Evolutionary conservation across 495 filamentous ascomycete species (phyloP), one percentile per base, ranked within the genome.

Genomic region (Staphylotrichum longicolle): DNA sequence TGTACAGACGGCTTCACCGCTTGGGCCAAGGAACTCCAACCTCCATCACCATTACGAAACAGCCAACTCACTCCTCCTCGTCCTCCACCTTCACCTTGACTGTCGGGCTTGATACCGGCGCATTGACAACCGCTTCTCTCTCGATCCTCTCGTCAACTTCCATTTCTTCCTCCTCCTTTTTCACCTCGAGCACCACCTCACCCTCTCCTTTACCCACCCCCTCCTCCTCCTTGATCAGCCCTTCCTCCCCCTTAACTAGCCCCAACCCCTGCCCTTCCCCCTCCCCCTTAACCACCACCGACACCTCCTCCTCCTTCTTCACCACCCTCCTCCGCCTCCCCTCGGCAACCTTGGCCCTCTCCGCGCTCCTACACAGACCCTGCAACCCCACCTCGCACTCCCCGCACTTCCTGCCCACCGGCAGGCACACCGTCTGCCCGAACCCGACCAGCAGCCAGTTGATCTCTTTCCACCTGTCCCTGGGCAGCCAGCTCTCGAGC

Each of bases 401-500:
- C 40, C 89, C 91, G 71, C 93, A 97, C 57, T 81, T 83, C 42
- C 88, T 77, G 2, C 88, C 89, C 2, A 95, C 86, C 2, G 93
- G 91, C 63, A 91, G 71, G 75, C 94, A 96, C 5, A 93, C 85
- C 8, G 86, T 73, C 83, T 96, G 93, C 3, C 93, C 93, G 61
- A 96, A 82, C 1, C 93, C 93, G 47, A 98, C 93, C 53, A 98
- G 80, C 72, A 97, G 74, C 76, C 89, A 86, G 70, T 97, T 97
- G 69, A 97, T 96, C 74, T 95, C 91, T 74, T 91, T 90, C 93
- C 94, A 96, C 69, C 84, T 85, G 30, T 96, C 91, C 62, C 75
- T 80, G 7, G 93, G 93, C 62, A 97, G 75, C 92, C 93, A 98
- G 1, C 78, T 77, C 80, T 98, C 82, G 61, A 98, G 73, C 40